Evolutionary conservation across 495 filamentous ascomycete species (phyloP).

Genomic region (Penicillium herquei): DNA sequence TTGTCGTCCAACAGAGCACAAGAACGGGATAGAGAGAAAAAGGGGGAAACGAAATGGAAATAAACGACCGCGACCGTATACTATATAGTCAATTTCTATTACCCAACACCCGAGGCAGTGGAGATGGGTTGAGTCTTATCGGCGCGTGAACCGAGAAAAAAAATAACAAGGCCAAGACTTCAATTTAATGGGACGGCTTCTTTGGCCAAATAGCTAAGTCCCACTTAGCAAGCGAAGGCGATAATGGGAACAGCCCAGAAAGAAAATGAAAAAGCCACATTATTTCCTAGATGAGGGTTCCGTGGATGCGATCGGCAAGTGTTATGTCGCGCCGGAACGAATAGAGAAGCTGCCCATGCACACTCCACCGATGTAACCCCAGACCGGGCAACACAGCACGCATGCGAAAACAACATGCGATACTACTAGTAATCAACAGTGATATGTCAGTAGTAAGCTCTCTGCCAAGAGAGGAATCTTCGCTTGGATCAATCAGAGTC

Average conservation of each 20-base stretch:
- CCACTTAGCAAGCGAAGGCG: slow-evolving; percentile 7
- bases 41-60: slow-evolving; percentile 2
- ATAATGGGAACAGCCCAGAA: not conserved
- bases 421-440: slow-evolving; percentile 4
- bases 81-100: slow-evolving; percentile 25
- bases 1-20: slow-evolving; percentile 6
- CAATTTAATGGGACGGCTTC: slow-evolving; percentile 3
- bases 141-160: slow-evolving; percentile 19
- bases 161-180: slow-evolving; percentile 9
- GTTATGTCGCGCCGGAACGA: slow-evolving; percentile 3
- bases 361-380: slow-evolving; percentile 36
- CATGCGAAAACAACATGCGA: slow-evolving; percentile 10
- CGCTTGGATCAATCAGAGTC: slow-evolving; percentile 10
- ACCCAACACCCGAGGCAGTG: slow-evolving; percentile 20
- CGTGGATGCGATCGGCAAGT: slow-evolving; percentile 26
- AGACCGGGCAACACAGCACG: slow-evolving; percentile 12
- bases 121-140: slow-evolving; percentile 19
- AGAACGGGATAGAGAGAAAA: slow-evolving; percentile 5
- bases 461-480: slow-evolving; percentile 1
- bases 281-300: slow-evolving; percentile 10
- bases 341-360: not conserved
- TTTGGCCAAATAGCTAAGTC: slow-evolving; percentile 7
- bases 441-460: slow-evolving; percentile 11
- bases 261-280: slow-evolving; percentile 3
- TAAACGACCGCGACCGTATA: slow-evolving; percentile 10